Percentiles rank a stretch among this genome's conserved stretches.
Evolutionary conservation across 129 eudicot species (phyloP).

Genomic region (Lactuca sativa): DNA sequence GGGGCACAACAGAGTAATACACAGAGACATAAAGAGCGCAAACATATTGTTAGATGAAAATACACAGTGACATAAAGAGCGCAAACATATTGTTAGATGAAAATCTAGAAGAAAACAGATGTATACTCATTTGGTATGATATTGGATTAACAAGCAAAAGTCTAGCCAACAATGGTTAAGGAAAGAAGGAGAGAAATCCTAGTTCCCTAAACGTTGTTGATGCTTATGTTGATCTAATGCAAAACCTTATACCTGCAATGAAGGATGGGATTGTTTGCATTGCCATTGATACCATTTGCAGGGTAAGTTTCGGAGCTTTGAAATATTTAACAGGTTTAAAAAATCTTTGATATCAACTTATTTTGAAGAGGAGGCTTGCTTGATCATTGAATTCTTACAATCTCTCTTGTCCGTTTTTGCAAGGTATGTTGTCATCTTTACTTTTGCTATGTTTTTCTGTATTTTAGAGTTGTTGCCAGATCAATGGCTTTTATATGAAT

Average conservation of each 20-base stretch:
- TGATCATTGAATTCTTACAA: slow-evolving; percentile 83
- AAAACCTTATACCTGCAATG: slow-evolving; percentile 82
- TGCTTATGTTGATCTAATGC: slow-evolving; percentile 38
- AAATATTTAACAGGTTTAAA: background rate
- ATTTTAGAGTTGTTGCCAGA: too few species aligned
- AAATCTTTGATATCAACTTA: background rate
- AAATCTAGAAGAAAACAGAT: background rate
- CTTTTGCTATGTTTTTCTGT: too few species aligned
- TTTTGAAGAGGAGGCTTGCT: slow-evolving; percentile 97
- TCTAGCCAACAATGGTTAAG: slow-evolving; percentile 90
- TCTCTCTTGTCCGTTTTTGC: too few species aligned
- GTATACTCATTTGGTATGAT: background rate
- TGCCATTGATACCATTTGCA: slow-evolving; percentile 96
- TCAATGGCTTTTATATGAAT: too few species aligned
- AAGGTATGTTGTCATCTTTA: too few species aligned
- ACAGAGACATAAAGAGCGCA: background rate
- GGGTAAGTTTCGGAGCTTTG: slow-evolving; percentile 60
- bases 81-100: too few species aligned
- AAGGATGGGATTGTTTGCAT: slow-evolving; percentile 85
- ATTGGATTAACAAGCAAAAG: slow-evolving; percentile 87
- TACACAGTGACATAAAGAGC: background rate
- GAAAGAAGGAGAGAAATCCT: slow-evolving; percentile 90
- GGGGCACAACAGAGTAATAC: background rate
- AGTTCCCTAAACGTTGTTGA: background rate
- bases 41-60: too few species aligned